Percentiles rank a stretch among this genome's conserved stretches.
Conservation (phyloP, 1,284 basidiomycete species). For the Leccinum olivaceoglutinosum region DNA sequence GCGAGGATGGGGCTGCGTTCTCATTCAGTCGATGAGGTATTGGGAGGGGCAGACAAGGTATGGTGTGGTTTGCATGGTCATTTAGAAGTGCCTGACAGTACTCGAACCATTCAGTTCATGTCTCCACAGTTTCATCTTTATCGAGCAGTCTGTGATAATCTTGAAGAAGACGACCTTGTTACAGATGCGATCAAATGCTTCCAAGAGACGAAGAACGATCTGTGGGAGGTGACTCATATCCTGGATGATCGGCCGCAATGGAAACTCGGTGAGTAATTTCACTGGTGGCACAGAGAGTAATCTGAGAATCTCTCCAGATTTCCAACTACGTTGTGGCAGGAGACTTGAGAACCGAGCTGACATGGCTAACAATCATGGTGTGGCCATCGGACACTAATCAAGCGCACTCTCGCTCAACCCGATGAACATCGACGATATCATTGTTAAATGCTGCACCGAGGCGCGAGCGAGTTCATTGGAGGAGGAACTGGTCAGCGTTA, state of each 20-base stretch:
- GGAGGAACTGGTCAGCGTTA: no score
- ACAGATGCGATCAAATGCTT: background rate
- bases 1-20: background rate
- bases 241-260: background rate
- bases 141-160: background rate
- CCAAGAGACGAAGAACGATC: background rate
- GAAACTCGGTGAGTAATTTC: background rate
- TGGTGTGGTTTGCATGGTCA: background rate
- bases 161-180: background rate
- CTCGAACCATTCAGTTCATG: background rate
- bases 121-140: background rate
- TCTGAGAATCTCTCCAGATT: no score
- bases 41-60: background rate
- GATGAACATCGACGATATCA: no score
- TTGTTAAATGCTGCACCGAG: no score
- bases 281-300: no score
- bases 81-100: no score
- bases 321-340: no score
- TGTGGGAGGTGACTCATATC: background rate
- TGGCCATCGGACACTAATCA: no score
- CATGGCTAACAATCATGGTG: no score
- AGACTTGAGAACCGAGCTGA: no score
- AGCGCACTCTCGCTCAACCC: no score
- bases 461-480: no score
- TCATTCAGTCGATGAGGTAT: background rate